These are phyloP conservation scores for Sarcodon sp. DNA, from an alignment of 768 basidiomycete species.

Conservation along the genomic window DNA sequence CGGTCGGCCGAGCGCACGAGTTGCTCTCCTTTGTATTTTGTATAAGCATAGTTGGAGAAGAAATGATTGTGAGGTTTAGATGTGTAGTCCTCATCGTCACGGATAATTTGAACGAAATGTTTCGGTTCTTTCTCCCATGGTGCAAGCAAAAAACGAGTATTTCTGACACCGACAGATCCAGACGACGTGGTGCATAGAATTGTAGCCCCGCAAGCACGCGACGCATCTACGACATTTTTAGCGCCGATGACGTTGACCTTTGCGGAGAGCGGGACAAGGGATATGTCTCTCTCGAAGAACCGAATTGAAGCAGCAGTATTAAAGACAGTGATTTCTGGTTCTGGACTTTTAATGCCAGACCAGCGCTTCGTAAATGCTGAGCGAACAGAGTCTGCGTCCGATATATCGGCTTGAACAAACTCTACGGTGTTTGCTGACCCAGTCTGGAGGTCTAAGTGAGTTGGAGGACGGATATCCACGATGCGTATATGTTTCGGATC, in stretches of 20 bases:
- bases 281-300: constrained; percentile 52
- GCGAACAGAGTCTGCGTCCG: constrained; percentile 36
- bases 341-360: constrained; percentile 15
- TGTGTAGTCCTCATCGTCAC: constrained; percentile 49
- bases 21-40: constrained; percentile 47
- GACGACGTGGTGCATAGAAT: constrained; percentile 65
- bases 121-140: constrained; percentile 58
- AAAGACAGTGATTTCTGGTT: constrained; percentile 47
- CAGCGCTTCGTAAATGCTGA: constrained; percentile 56
- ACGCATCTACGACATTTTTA: constrained; percentile 50
- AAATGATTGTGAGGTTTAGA: constrained; percentile 47
- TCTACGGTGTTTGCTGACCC: constrained; percentile 39
- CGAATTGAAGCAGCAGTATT: constrained; percentile 72
- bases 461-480: constrained; percentile 52
- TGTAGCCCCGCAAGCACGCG: constrained; percentile 37
- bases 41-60: constrained; percentile 70
- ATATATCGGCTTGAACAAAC: constrained; percentile 48
- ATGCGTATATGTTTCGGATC: constrained; percentile 51
- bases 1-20: constrained; percentile 29
- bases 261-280: constrained; percentile 39
- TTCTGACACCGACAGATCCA: constrained; percentile 45
- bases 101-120: constrained; percentile 47
- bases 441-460: constrained; percentile 38
- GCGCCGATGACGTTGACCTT: constrained; percentile 59
- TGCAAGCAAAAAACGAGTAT: constrained; percentile 54